phyloP scores from a whole-genome alignment of 805 yeast genomes.

The Blastobotrys attinorum region DNA sequence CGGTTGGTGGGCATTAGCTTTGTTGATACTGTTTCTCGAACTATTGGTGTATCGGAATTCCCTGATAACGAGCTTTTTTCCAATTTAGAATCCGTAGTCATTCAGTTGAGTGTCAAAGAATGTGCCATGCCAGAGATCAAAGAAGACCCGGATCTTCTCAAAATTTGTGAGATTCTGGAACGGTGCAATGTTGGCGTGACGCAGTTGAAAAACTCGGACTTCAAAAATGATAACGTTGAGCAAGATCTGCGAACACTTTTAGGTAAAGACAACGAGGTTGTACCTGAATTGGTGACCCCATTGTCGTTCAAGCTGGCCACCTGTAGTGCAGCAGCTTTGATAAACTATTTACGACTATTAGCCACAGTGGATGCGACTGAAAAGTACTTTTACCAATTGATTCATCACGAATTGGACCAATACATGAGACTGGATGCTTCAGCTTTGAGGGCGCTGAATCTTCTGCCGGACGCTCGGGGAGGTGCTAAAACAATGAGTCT shows the following conservation, averaged over 20 bases:
- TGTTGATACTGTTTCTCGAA: conserved; percentile 60
- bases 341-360: conserved; percentile 60
- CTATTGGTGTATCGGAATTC: conserved; percentile 69
- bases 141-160: conserved; percentile 49
- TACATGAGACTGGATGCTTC: conserved; percentile 88
- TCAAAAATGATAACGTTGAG: conserved; percentile 60
- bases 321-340: conserved; percentile 57
- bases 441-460: conserved; percentile 78
- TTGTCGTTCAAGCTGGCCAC: conserved; percentile 45
- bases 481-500: conserved; percentile 51
- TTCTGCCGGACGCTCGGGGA: conserved; percentile 57
- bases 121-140: conserved; percentile 48
- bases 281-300: conserved; percentile 22
- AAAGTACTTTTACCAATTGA: conserved; percentile 39
- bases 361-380: conserved; percentile 49
- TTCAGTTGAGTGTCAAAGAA: conserved; percentile 87
- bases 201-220: conserved; percentile 48
- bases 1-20: conserved; percentile 69
- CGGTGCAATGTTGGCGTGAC: conserved; percentile 72
- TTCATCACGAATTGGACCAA: conserved; percentile 62
- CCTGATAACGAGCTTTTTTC: conserved; percentile 82
- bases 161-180: conserved; percentile 63
- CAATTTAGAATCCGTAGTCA: conserved; percentile 74
- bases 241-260: conserved; percentile 71
- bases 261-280: conserved; percentile 23